Evolutionary conservation across 202 grass and related monocot genomes (phyloP).

Genomic region (Schoenoplectus tabernaemontani): DNA sequence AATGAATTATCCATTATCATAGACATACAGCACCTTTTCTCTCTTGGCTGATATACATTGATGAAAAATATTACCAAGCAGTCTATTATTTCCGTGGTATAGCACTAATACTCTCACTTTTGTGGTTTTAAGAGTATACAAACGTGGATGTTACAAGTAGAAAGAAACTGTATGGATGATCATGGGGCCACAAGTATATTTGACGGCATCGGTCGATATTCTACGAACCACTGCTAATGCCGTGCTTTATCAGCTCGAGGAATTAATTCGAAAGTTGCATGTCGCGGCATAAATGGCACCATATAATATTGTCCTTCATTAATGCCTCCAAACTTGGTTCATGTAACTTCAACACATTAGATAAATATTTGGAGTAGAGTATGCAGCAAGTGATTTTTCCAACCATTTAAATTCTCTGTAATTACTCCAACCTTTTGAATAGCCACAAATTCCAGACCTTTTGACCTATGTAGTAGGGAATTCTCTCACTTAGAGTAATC

Average conservation of each 20-base stretch:
- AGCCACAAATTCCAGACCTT: neutral
- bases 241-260: slow-evolving; percentile 35
- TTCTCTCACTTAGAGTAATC: neutral
- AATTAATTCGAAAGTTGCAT: slow-evolving; percentile 63
- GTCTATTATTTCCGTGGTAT: neutral
- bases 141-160: slow-evolving; percentile 1
- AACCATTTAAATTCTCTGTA: neutral
- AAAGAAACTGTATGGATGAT: neutral
- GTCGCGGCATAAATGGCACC: slow-evolving; percentile 44
- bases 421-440: neutral
- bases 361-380: neutral
- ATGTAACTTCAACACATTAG: neutral
- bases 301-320: slow-evolving; percentile 44
- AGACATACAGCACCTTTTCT: neutral
- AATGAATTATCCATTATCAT: neutral
- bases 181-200: slow-evolving; percentile 9
- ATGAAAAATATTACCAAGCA: slow-evolving; percentile 4
- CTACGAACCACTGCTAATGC: slow-evolving; percentile 41
- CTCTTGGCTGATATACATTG: neutral
- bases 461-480: slow-evolving; percentile 4
- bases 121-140: slow-evolving; percentile 18
- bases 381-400: neutral
- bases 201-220: neutral
- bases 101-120: slow-evolving; percentile 2
- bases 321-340: slow-evolving; percentile 49